These are phyloP conservation scores for Podospora pseudoanserina DNA, from an alignment of 495 filamentous ascomycete genomes.

Conservation along the genomic window DNA sequence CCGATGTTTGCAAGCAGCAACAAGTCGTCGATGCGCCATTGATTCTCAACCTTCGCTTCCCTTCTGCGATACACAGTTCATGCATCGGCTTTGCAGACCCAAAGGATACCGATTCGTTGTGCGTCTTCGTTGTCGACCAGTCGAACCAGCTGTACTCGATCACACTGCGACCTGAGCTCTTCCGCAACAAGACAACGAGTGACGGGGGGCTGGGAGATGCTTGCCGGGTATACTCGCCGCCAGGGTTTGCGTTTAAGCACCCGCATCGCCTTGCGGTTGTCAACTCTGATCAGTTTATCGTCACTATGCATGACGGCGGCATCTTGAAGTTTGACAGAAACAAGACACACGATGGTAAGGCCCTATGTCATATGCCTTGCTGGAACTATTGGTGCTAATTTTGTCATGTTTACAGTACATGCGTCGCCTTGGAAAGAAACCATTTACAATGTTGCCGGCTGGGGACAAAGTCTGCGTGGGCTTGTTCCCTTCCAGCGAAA, in stretches of 20 bases:
- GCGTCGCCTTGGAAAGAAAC: slow-evolving; percentile 67
- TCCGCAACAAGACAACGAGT: slow-evolving; percentile 60
- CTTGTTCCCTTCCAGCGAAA: slow-evolving; percentile 67
- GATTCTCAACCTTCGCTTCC: slow-evolving; percentile 73
- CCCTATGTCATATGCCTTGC: neutral
- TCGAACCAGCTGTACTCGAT: slow-evolving; percentile 76
- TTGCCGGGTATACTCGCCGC: slow-evolving; percentile 69
- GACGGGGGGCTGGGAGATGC: slow-evolving; percentile 70
- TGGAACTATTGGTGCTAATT: slow-evolving; percentile 5
- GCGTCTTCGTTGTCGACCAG: slow-evolving; percentile 75
- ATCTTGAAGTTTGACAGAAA: slow-evolving; percentile 68
- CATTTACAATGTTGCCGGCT: slow-evolving; percentile 73
- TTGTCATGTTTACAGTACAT: slow-evolving; percentile 31
- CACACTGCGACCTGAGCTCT: slow-evolving; percentile 74
- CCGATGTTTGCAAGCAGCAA: slow-evolving; percentile 72
- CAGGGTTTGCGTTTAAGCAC: slow-evolving; percentile 69
- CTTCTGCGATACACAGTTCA: slow-evolving; percentile 61
- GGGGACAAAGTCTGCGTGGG: slow-evolving; percentile 68
- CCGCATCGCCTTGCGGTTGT: slow-evolving; percentile 79
- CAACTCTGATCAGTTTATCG: slow-evolving; percentile 65
- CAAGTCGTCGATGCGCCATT: slow-evolving; percentile 63
- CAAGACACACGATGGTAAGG: slow-evolving; percentile 63
- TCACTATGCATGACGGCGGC: slow-evolving; percentile 78
- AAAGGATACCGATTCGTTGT: slow-evolving; percentile 71
- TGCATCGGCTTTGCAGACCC: slow-evolving; percentile 80